phyloP scores from a whole-genome alignment of 2,329 filamentous ascomycete species.

The Sporothrix protearum region DNA sequence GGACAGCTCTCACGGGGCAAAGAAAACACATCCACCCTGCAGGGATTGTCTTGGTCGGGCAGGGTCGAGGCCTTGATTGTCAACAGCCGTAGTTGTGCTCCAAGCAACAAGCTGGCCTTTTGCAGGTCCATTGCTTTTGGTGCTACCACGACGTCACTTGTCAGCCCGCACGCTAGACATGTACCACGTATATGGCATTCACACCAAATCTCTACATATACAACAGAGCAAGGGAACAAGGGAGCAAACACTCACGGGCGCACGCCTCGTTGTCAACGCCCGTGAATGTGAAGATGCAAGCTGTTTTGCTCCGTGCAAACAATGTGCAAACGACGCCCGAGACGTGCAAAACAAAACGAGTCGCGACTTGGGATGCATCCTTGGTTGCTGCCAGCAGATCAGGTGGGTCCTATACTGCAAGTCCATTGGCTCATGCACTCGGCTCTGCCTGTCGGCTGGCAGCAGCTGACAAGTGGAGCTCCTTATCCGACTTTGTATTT shows the following conservation, averaged over 20 bases:
- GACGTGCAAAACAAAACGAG: neutral
- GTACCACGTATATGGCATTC: neutral
- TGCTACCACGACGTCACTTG: conserved; percentile 5
- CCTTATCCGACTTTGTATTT: neutral
- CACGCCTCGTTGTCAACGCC: neutral
- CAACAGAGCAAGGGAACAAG: neutral
- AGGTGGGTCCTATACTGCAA: neutral
- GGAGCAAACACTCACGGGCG: neutral
- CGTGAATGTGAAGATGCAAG: neutral
- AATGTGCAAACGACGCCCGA: neutral
- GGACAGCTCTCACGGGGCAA: neutral
- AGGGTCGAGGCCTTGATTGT: neutral
- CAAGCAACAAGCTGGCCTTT: neutral
- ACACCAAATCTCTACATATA: neutral
- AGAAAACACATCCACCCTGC: neutral
- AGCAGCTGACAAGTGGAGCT: conserved; percentile 8
- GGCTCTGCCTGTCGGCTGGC: neutral
- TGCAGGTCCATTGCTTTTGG: neutral
- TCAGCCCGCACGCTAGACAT: neutral
- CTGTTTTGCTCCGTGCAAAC: neutral
- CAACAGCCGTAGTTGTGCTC: neutral
- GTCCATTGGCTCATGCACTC: neutral
- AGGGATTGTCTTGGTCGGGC: neutral
- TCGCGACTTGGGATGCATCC: neutral
- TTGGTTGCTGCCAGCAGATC: neutral